Conservation (phyloP, 2,329 filamentous ascomycete species). For the Cyclaneusma minus region DNA sequence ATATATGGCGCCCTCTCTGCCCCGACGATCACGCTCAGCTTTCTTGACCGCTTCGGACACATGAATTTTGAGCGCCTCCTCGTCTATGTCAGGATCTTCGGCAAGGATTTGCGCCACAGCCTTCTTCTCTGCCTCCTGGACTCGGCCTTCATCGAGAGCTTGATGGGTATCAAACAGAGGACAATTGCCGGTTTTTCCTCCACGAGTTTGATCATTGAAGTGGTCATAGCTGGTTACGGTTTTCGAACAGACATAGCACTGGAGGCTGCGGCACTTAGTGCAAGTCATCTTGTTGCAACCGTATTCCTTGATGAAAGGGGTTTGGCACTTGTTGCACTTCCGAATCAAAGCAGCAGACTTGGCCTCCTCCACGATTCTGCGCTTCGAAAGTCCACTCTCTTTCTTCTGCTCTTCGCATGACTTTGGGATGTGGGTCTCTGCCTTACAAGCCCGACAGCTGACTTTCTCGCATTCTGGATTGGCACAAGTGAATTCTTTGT, state of each 20-base stretch:
- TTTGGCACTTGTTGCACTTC: constrained; percentile 50
- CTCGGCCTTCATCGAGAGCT: constrained; percentile 48
- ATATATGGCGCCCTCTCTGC: too few species aligned
- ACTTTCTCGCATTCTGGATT: constrained; percentile 46
- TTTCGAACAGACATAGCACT: constrained; percentile 60
- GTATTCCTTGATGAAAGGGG: constrained; percentile 57
- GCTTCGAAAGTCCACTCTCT: constrained; percentile 42
- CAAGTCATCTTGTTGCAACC: constrained; percentile 83
- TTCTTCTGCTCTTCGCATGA: constrained; percentile 51
- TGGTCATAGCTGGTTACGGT: constrained; percentile 49
- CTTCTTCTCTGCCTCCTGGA: constrained; percentile 41
- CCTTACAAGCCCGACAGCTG: constrained; percentile 54
- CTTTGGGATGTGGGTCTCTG: constrained; percentile 54
- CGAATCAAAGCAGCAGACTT: constrained; percentile 70
- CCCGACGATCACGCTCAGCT: too few species aligned
- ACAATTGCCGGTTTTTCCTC: constrained; percentile 39
- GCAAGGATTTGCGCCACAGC: constrained; percentile 37
- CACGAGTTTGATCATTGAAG: constrained; percentile 39
- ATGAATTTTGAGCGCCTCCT: constrained; percentile 40
- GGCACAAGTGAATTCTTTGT: constrained; percentile 61
- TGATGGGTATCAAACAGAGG: constrained; percentile 50
- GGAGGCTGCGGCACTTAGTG: constrained; percentile 36
- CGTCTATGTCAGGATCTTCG: constrained; percentile 45
- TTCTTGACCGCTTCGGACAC: constrained; percentile 36
- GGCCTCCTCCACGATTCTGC: constrained; percentile 64